A percentile compares a stretch with the other conserved stretches of the same genome.
phyloP scores from a whole-genome alignment of 2,329 filamentous ascomycete species.

The Ascocoryne sarcoides region DNA sequence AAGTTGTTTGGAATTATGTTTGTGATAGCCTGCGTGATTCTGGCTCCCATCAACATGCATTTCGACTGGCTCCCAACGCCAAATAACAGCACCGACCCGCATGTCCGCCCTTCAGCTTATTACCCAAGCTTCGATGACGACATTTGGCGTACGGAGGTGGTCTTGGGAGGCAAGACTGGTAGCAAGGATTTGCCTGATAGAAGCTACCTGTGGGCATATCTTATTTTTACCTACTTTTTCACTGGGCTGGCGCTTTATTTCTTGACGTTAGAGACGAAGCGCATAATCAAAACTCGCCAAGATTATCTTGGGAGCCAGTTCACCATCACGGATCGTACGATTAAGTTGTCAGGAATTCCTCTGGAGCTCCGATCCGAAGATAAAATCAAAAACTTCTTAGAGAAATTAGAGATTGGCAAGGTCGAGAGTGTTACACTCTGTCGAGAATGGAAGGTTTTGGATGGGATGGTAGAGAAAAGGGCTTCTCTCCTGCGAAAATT shows the following conservation, averaged over 20 bases:
- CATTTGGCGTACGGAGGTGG: neutral
- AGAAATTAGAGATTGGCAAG: slow-evolving; percentile 79
- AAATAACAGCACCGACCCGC: slow-evolving; percentile 25
- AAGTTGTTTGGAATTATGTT: slow-evolving; percentile 72
- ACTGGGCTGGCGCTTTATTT: slow-evolving; percentile 73
- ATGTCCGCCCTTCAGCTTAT: slow-evolving; percentile 2
- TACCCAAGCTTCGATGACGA: neutral
- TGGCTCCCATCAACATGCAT: slow-evolving; percentile 75
- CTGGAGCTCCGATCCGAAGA: slow-evolving; percentile 68
- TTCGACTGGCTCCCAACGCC: slow-evolving; percentile 36
- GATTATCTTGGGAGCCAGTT: slow-evolving; percentile 88
- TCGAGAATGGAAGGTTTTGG: slow-evolving; percentile 76
- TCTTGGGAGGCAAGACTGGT: neutral
- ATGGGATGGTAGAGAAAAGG: slow-evolving; percentile 62
- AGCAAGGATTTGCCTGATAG: slow-evolving; percentile 12
- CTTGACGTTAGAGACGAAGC: slow-evolving; percentile 73
- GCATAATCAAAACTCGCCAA: slow-evolving; percentile 78
- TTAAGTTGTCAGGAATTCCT: slow-evolving; percentile 84
- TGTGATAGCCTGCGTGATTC: slow-evolving; percentile 70
- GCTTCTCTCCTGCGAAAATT: slow-evolving; percentile 58
- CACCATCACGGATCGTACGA: slow-evolving; percentile 91
- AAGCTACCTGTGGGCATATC: slow-evolving; percentile 79
- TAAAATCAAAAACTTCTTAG: slow-evolving; percentile 77
- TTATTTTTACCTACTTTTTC: slow-evolving; percentile 92
- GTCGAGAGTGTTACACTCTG: slow-evolving; percentile 85